Evolutionary conservation across 2,329 filamentous ascomycete genomes (phyloP).

Genomic region (Colletotrichum sp.): DNA sequence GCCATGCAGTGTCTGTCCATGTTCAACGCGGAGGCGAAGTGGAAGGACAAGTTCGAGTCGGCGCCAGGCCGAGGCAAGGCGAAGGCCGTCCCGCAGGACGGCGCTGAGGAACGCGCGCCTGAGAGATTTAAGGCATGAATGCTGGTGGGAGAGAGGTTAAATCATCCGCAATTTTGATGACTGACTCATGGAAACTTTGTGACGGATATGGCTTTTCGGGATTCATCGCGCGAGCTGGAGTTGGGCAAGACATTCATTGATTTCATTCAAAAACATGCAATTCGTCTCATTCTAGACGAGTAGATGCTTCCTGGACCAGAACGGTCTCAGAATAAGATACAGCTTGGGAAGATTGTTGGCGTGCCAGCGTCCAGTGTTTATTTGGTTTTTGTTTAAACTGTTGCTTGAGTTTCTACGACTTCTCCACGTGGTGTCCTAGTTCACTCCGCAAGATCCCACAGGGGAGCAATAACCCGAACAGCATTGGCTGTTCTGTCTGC

Average conservation of each 20-base stretch:
- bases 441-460: background rate
- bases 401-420: no score
- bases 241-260: background rate
- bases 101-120: slow-evolving; percentile 1
- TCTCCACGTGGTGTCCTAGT: background rate
- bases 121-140: slow-evolving; percentile 10
- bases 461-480: background rate
- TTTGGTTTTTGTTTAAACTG: no score
- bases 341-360: background rate
- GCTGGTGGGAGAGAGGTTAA: background rate
- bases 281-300: background rate
- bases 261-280: background rate
- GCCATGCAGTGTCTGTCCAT: slow-evolving; percentile 54
- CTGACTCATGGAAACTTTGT: background rate
- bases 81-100: slow-evolving; percentile 14
- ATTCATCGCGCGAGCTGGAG: background rate
- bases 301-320: background rate
- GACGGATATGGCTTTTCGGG: background rate
- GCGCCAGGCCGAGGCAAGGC: slow-evolving; percentile 54
- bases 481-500: background rate
- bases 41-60: slow-evolving; percentile 53
- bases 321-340: background rate
- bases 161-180: background rate
- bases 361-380: background rate
- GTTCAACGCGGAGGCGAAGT: slow-evolving; percentile 58